Evolutionary conservation across 805 yeast genomes (phyloP).

Genomic region (Wickerhamiella cacticola): DNA sequence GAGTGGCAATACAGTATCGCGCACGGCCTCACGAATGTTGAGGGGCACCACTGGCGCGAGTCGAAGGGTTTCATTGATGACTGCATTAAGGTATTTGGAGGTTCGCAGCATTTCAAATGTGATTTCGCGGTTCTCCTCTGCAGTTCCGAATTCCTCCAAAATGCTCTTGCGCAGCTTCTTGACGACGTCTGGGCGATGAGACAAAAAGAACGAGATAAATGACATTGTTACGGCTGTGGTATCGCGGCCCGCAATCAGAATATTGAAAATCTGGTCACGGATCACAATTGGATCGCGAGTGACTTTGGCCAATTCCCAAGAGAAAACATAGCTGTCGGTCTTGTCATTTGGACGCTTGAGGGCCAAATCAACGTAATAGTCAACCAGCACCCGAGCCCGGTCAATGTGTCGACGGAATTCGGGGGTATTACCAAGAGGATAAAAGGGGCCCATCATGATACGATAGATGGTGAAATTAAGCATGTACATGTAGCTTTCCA

Average conservation of each 20-base stretch:
- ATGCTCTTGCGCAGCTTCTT: constrained; percentile 27
- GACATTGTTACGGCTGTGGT: constrained; percentile 38
- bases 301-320: constrained; percentile 35
- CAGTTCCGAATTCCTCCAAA: constrained; percentile 18
- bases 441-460: constrained; percentile 19
- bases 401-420: constrained; percentile 28
- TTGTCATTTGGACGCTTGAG: constrained; percentile 19
- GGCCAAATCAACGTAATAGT: constrained; percentile 33
- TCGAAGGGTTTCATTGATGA: constrained; percentile 36
- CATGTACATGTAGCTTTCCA: constrained; percentile 20
- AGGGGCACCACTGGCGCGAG: constrained; percentile 38
- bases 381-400: constrained; percentile 29
- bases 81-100: constrained; percentile 34
- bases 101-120: constrained; percentile 36
- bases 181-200: constrained; percentile 32
- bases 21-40: constrained; percentile 34
- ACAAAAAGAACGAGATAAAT: constrained; percentile 32
- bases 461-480: constrained; percentile 19
- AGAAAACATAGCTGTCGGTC: constrained; percentile 29
- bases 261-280: constrained; percentile 36
- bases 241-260: constrained; percentile 38
- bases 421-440: constrained; percentile 17
- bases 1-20: constrained; percentile 35
- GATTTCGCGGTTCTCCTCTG: constrained; percentile 22
- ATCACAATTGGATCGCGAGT: constrained; percentile 34